Conservation (phyloP, 2,329 filamentous ascomycete species). For the Talaromyces funiculosus region DNA sequence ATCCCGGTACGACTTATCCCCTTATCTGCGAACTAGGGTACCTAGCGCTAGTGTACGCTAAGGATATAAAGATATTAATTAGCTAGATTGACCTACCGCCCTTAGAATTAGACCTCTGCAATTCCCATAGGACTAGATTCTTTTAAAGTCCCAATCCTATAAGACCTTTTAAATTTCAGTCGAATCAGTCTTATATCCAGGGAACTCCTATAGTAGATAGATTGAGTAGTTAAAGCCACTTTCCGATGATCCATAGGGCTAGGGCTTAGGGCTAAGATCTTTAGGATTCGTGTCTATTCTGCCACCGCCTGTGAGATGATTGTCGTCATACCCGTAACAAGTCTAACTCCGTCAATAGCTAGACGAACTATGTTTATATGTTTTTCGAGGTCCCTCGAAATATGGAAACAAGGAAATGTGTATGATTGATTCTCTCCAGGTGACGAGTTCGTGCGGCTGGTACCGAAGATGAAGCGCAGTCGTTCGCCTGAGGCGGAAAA, state of each 20-base stretch:
- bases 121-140: too few species aligned
- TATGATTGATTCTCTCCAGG: conserved; percentile 62
- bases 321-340: not conserved
- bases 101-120: too few species aligned
- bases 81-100: too few species aligned
- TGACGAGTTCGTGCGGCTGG: conserved; percentile 64
- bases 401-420: conserved; percentile 65
- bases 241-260: not conserved
- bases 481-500: not conserved
- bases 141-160: too few species aligned
- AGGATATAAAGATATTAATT: too few species aligned
- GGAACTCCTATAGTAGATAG: too few species aligned
- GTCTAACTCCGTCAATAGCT: not conserved
- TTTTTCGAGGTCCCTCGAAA: conserved; percentile 37
- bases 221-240: too few species aligned
- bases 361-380: not conserved
- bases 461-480: conserved; percentile 15
- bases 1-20: too few species aligned
- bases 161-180: too few species aligned
- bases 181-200: too few species aligned
- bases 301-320: not conserved
- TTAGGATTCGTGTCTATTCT: not conserved
- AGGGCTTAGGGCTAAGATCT: not conserved
- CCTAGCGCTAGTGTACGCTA: too few species aligned
- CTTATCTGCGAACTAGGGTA: too few species aligned